A percentile compares a stretch with the other conserved stretches of the same genome.
phyloP scores from a whole-genome alignment of 805 yeast genomes.

The Metahyphopichia silvanorum region DNA sequence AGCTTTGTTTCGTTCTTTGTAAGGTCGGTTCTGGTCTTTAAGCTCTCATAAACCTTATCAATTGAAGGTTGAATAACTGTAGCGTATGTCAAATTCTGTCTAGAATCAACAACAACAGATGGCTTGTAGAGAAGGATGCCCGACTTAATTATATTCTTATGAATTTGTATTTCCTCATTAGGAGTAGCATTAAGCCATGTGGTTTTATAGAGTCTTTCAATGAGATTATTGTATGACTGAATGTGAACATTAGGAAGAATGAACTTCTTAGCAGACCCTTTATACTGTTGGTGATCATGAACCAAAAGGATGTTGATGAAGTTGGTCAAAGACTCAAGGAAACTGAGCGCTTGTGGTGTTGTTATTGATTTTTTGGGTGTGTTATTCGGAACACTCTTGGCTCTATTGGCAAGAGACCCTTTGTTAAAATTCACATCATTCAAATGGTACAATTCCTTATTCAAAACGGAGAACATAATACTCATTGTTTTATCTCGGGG shows the following conservation, averaged over 20 bases:
- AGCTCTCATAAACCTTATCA: constrained; percentile 17
- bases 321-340: constrained; percentile 16
- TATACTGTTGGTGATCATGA: constrained; percentile 8
- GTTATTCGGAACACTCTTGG: constrained; percentile 15
- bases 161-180: constrained; percentile 13
- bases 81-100: constrained; percentile 14
- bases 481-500: constrained; percentile 27
- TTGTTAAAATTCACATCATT: constrained; percentile 25
- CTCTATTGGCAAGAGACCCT: constrained; percentile 9
- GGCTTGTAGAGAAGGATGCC: constrained; percentile 30
- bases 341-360: constrained; percentile 16
- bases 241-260: constrained; percentile 16
- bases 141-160: constrained; percentile 22
- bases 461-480: constrained; percentile 25
- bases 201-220: constrained; percentile 18
- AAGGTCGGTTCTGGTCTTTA: constrained; percentile 14
- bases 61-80: constrained; percentile 18
- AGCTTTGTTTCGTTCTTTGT: constrained; percentile 14
- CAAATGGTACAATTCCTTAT: constrained; percentile 24
- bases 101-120: constrained; percentile 13
- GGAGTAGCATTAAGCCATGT: constrained; percentile 21
- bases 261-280: constrained; percentile 7
- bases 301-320: constrained; percentile 22
- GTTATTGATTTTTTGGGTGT: constrained; percentile 24
- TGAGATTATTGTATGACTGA: constrained; percentile 21